Base-by-base conservation (phyloP, 2,329 filamentous ascomycete genomes). In the Emmonsiellopsis sp. region DNA sequence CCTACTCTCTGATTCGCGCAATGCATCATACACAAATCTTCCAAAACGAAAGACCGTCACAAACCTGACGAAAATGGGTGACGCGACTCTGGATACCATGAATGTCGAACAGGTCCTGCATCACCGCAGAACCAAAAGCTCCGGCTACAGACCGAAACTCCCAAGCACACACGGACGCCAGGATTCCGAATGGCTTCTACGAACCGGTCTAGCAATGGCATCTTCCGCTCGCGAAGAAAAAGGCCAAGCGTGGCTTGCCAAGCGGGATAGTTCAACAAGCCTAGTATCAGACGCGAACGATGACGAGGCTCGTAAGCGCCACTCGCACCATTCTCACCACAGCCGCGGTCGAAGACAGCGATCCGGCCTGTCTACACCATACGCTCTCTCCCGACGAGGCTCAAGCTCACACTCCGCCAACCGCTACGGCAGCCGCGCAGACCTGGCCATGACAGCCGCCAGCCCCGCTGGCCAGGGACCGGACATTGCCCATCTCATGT, bases 241-340 rank as follows among this genome's bases (percentile, higher is more conserved):
- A 59, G 81, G 81, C n/a, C 80, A 83, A 61, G 77, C 76, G 53
- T 84, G 81, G 81, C 71, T 83, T 2, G 70, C 73, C 2, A 76
- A 80, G 50, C 71, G 79, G 30, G 76, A 79, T 57, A 80, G 76
- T 56, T 77, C 76, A 1, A 83, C 80, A 0, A 78, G 74, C 45
- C 68, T 83, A 2, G 73, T 75, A 8, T 64, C 67, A 1, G 67
- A 75, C 13, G 58, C 56, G 32, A 61, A 67, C 37, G 64, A 67
- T 46, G 67, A 70, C 7, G 59, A 66, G 37, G 61, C 63, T 40
- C 55, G 53, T 51, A 56, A 57, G 38, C 61, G 49, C 55, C 20
- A 59, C 50, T 47, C 59, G 41, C 31, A 61, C n/a, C 57, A 54
- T 38, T 58, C 63, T 53, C 57, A 62, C 51, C 48, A 63, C 37